Percentiles rank a stretch among this genome's conserved stretches.
These are phyloP conservation scores for Umbilicaria muhlenbergii DNA, from an alignment of 495 filamentous ascomycete genomes.

Conservation along the genomic window DNA sequence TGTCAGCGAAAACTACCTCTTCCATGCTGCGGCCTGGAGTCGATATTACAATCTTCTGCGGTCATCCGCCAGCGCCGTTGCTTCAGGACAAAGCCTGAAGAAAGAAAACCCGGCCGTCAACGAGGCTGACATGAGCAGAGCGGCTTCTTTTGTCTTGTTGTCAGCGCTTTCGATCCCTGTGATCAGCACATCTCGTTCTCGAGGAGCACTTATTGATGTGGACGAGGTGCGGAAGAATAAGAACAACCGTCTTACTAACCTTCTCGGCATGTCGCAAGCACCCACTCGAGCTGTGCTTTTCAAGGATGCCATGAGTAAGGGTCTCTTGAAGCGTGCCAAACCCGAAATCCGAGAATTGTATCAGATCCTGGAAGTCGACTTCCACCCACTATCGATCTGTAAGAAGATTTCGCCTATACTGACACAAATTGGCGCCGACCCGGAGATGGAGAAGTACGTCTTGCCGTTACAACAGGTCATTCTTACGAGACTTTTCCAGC, in stretches of 20 bases:
- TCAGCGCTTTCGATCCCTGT: conserved; percentile 93
- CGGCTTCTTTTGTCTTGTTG: conserved; percentile 90
- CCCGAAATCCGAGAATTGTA: conserved; percentile 93
- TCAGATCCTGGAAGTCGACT: conserved; percentile 97
- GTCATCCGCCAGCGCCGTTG: conserved; percentile 71
- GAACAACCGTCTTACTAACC: conserved; percentile 89
- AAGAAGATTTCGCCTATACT: conserved; percentile 97
- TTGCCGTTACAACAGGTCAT: conserved; percentile 94
- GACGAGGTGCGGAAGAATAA: conserved; percentile 98
- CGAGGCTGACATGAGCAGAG: conserved; percentile 74
- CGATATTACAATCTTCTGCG: conserved; percentile 93
- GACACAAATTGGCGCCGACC: conserved; percentile 80
- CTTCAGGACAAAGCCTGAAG: conserved; percentile 66
- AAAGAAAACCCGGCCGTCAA: conserved; percentile 87
- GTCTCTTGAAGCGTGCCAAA: conserved; percentile 75
- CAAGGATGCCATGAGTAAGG: conserved; percentile 89
- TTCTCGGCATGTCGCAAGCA: conserved; percentile 79
- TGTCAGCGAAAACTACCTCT: conserved; percentile 97
- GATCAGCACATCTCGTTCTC: conserved; percentile 93
- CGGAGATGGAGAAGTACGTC: conserved; percentile 95
- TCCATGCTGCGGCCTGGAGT: conserved; percentile 95
- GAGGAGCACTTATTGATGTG: conserved; percentile 88
- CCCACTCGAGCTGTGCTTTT: conserved; percentile 84
- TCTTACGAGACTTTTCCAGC: conserved; percentile 93
- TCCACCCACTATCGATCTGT: conserved; percentile 97